phyloP scores from a whole-genome alignment of 306 rosid genomes.

The Vigna hirtella region DNA sequence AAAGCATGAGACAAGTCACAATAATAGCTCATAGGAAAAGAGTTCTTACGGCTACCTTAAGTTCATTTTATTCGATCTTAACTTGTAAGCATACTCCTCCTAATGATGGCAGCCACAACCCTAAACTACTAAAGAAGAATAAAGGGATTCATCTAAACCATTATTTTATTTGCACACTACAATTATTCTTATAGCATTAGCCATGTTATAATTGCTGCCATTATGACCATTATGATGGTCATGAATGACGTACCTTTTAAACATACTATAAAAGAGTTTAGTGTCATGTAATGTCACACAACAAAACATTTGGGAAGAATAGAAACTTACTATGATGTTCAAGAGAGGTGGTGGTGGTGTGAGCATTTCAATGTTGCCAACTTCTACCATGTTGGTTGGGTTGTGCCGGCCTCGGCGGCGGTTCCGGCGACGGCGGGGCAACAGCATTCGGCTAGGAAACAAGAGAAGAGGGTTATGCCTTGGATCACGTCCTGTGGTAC shows the following conservation, averaged over 20 bases:
- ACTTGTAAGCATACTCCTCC: slow-evolving; percentile 41
- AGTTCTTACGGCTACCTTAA: background rate
- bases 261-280: slow-evolving; percentile 52
- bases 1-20: slow-evolving; percentile 25
- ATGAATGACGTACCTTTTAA: slow-evolving; percentile 52
- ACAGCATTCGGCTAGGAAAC: slow-evolving; percentile 75
- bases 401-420: slow-evolving; percentile 68
- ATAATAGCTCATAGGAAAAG: slow-evolving; percentile 36
- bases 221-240: slow-evolving; percentile 67
- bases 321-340: slow-evolving; percentile 52
- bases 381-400: slow-evolving; percentile 55
- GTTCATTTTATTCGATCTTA: slow-evolving; percentile 38
- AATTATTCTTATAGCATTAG: slow-evolving; percentile 66
- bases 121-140: slow-evolving; percentile 47
- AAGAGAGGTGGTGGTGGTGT: slow-evolving; percentile 56
- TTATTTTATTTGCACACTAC: slow-evolving; percentile 61
- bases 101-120: slow-evolving; percentile 81
- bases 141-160: slow-evolving; percentile 39
- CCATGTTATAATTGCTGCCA: slow-evolving; percentile 76
- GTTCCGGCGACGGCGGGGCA: slow-evolving; percentile 61
- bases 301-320: background rate
- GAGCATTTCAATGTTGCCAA: slow-evolving; percentile 66
- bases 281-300: slow-evolving; percentile 24
- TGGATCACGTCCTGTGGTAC: slow-evolving; percentile 65
- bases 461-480: slow-evolving; percentile 73